These are phyloP conservation scores for Aquilaria agallochum DNA, from an alignment of 441 rosid genomes.

Conservation along the genomic window DNA sequence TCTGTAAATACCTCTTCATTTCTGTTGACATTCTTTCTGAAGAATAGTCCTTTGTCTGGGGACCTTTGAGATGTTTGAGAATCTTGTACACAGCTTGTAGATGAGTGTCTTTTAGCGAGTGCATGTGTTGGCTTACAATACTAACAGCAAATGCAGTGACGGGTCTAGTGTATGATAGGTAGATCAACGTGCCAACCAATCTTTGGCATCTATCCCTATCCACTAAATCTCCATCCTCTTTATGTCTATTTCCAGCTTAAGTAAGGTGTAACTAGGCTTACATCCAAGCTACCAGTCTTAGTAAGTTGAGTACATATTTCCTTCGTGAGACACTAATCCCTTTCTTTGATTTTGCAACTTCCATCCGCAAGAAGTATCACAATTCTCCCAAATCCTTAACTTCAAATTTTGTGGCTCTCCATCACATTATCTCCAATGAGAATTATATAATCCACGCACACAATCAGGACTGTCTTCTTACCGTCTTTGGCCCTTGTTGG, in stretches of 20 bases:
- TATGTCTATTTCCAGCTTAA: background rate
- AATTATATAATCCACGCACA: conserved; percentile 9
- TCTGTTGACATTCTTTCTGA: background rate
- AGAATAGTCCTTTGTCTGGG: background rate
- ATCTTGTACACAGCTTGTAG: background rate
- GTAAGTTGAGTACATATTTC: background rate
- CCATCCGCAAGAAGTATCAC: background rate
- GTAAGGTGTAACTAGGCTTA: background rate
- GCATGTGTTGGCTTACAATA: background rate
- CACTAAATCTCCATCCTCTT: background rate
- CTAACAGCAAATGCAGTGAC: background rate
- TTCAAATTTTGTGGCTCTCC: background rate
- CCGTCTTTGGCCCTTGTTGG: background rate
- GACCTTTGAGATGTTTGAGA: background rate
- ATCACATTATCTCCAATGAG: background rate
- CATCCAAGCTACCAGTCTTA: background rate
- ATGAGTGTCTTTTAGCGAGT: background rate
- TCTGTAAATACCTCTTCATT: background rate
- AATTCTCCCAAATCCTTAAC: conserved; percentile 1
- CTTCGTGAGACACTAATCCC: background rate
- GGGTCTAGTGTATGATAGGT: background rate
- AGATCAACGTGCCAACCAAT: conserved; percentile 3
- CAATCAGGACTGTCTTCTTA: background rate
- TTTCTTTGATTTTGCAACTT: background rate
- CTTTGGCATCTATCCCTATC: background rate